A percentile compares a stretch with the other conserved stretches of the same genome.
Evolutionary conservation across 768 basidiomycete species (phyloP).

Genomic region (Chlorophyllum brunneum): DNA sequence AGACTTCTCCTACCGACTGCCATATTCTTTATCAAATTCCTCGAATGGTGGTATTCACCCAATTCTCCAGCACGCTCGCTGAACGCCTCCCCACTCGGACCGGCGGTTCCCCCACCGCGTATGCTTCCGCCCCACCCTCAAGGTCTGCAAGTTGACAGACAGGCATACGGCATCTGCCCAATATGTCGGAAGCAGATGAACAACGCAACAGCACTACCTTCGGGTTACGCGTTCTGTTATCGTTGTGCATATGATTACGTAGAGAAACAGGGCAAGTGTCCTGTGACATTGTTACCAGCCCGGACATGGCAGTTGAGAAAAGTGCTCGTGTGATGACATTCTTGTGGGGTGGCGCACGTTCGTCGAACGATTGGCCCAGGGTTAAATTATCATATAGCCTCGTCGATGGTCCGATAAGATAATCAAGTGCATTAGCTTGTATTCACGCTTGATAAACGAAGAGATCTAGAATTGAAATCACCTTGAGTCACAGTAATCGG

Average conservation of each 20-base stretch:
- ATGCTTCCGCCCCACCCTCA: slow-evolving; percentile 73
- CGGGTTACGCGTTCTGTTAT: slow-evolving; percentile 95
- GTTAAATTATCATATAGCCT: slow-evolving; percentile 18
- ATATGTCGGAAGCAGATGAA: slow-evolving; percentile 68
- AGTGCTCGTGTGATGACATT: slow-evolving; percentile 61
- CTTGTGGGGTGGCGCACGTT: slow-evolving; percentile 60
- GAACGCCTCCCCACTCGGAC: slow-evolving; percentile 58
- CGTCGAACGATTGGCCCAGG: slow-evolving; percentile 26
- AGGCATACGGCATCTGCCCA: slow-evolving; percentile 79
- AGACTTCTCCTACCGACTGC: slow-evolving; percentile 78
- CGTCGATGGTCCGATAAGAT: slow-evolving; percentile 11
- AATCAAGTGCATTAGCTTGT: not conserved
- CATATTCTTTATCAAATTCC: slow-evolving; percentile 93
- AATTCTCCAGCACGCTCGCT: slow-evolving; percentile 79
- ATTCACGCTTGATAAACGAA: not conserved
- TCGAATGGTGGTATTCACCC: slow-evolving; percentile 99
- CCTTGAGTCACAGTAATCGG: not conserved
- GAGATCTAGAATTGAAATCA: no score
- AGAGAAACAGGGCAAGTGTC: slow-evolving; percentile 74
- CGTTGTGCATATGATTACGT: slow-evolving; percentile 85
- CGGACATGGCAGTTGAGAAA: slow-evolving; percentile 83
- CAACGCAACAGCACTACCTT: slow-evolving; percentile 88
- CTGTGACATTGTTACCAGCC: slow-evolving; percentile 77
- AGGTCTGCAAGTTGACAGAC: slow-evolving; percentile 59
- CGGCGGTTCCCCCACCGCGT: slow-evolving; percentile 71